Base-by-base conservation (phyloP, 257 asterid genomes). In the Striga asiatica region DNA sequence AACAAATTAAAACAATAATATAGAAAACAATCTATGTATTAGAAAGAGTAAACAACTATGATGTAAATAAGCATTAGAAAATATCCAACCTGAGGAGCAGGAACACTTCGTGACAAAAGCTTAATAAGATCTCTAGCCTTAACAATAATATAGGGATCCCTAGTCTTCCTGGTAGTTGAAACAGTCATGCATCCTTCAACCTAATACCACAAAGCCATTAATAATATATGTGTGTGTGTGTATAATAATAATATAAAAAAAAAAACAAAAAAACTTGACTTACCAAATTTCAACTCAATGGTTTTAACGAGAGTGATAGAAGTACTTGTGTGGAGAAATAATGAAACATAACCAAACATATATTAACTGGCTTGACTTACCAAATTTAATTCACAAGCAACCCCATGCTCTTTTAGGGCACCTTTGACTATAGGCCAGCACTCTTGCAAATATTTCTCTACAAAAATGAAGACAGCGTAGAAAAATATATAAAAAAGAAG, bases 131-230 rank as follows among this genome's bases (percentile, higher is more conserved):
- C 97, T 68, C 97, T 79, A 62, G 96, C 94, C 79, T 89, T 89
- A 0, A 89, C 42, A 9, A 89, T 78, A 51, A 83, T 81, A 71
- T 73, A 89, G 48, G 96, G 97, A 68, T 89, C 97, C 74, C 76
- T 74, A 12, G 96, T 85, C 68, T 89, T 85, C 65, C 82, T 73
- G 38, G 94, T 85, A 58, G 96, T 89, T 29, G 93, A 74, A 62
- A 85, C 97, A 13, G 91, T 77, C 96, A 89, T 89, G 77, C 83
- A 72, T 37, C 97, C 97, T 68, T 81, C 94, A 66, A 83, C 94
- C 97, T 88, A 57, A n/a, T 39, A 16, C 52, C 12, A 25, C 29
- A 62, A 66, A 22, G 31, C 51, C 70, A 56, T 21, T 27, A 19
- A 61, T 19, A 45, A 48, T n/a, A n/a, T n/a, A n/a, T n/a, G n/a